A percentile compares a stretch with the other conserved stretches of the same genome.
These are phyloP conservation scores for Tetracladium setigerum DNA, from an alignment of 495 filamentous ascomycete species.

Conservation along the genomic window DNA sequence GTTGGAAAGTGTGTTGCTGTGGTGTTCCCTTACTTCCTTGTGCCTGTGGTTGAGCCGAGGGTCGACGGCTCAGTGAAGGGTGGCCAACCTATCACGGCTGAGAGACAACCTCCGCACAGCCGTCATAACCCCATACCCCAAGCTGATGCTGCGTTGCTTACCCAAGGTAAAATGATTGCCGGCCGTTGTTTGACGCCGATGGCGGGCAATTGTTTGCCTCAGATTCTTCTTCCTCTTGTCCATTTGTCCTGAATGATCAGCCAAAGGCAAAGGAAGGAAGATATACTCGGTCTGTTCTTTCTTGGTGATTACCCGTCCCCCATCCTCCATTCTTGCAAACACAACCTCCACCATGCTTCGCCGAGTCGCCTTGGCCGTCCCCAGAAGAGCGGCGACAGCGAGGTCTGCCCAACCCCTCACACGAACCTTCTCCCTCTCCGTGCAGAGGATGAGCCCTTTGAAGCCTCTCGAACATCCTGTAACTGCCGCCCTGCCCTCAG, in stretches of 20 bases:
- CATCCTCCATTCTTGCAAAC: slow-evolving; percentile 8
- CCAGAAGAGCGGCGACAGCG: slow-evolving; percentile 22
- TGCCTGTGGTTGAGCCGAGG: too few relatives aligned
- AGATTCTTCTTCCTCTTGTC: too few relatives aligned
- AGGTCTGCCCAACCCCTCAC: slow-evolving; percentile 5
- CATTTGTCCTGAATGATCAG: slow-evolving; percentile 4
- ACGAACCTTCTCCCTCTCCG: slow-evolving; percentile 20
- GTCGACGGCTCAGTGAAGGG: too few relatives aligned
- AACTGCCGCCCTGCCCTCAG: slow-evolving; percentile 52
- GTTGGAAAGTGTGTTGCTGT: too few relatives aligned
- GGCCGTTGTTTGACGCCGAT: too few relatives aligned
- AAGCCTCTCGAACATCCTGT: slow-evolving; percentile 30
- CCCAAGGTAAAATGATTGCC: too few relatives aligned
- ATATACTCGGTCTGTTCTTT: slow-evolving; percentile 4
- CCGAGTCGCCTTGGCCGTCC: slow-evolving; percentile 24
- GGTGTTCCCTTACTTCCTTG: too few relatives aligned
- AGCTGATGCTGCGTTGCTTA: too few relatives aligned
- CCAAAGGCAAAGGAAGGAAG: neutral
- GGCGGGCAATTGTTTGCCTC: too few relatives aligned
- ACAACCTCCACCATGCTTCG: slow-evolving; percentile 26
- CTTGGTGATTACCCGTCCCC: neutral
- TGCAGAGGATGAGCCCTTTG: slow-evolving; percentile 21
- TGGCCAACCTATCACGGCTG: too few relatives aligned
- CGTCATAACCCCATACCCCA: too few relatives aligned
- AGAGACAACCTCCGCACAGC: too few relatives aligned